Base-by-base conservation (phyloP, 1,284 basidiomycete genomes). In the Cutaneotrichosporon dermatis region DNA sequence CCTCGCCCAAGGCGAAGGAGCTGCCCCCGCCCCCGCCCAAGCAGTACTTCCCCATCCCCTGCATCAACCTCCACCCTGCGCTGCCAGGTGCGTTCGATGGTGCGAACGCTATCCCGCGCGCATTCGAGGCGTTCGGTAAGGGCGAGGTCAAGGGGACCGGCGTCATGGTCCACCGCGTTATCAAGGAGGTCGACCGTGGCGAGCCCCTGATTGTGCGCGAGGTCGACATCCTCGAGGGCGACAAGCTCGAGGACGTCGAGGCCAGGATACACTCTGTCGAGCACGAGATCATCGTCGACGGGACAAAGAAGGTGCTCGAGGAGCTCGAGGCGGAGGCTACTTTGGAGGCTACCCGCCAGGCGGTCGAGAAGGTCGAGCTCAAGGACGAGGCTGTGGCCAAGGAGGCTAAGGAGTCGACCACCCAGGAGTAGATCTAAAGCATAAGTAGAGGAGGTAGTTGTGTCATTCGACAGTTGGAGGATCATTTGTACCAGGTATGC, bases 1-100 rank as follows among this genome's bases (percentile, higher is more conserved):
- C 35, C 9, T 25, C 39, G 39, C 9, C 8, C 39, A 40, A 40
- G 39, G 42, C 37, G 8, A 36, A 15, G 15, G 39, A 40, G 34
- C 59, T 69, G 12, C 69, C 70, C 15, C 34, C 41, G 10, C 62
- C 63, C 8, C 62, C 70, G 10, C 40, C 41, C 13, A 65, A 55
- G 33, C 69, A 67, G 54, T n/a, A 12, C 8, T 79, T 79, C 57
- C 81, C 83, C 5, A 85, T 95, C 6, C 88, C 91, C 0, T 89
- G 96, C 66, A 96, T 99, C 81, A 99, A 99, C 75, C 82, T 99
- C 9, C 96, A 99, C 72, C 95, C 96, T 8, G 96, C 95, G 5
- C 81, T 99, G 2, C 96, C 96, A 0, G 91, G 91, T 0, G 87
- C 89, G 6, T 99, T 99, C 68, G 94, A 97, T 69, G 96, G 96